Base-by-base conservation (phyloP, 371 early-diverging fungal genomes). In the Mortierella sp. region DNA sequence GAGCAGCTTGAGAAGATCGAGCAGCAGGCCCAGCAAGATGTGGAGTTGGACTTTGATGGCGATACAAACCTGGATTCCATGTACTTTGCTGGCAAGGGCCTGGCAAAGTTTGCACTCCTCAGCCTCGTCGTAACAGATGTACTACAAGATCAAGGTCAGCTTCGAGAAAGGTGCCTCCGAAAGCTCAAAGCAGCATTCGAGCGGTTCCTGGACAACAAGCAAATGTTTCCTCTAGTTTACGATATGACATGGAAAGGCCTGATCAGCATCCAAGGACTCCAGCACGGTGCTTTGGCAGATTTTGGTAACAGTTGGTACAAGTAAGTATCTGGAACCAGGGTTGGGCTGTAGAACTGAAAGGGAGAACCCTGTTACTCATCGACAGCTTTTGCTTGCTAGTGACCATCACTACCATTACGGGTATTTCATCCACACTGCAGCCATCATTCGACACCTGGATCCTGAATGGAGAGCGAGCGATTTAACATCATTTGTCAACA, bases 391-490 rank as follows among this genome's bases (percentile, higher is more conserved):
- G 5, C 19, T 25, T 45, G 2, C n/a, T 55, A 88, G 80, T 66
- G 94, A 93, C 63, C 94, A 92, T 67, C 92, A 93, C 68, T 92
- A 89, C 82, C 94, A 93, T 65, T 90, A 92, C 53, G 94, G 94
- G 0, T 92, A 93, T 66, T 85, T 85, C 51, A 52, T 85, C 43
- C 85, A 87, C 55, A 76, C 88, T 55, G 87, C 88, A 13, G 91
- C 93, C 3, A 78, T 91, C 17, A 78, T 92, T 50, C 88, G 85
- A 47, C 80, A 88, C 55, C 58, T 89, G 60, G 89, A 91, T 65
- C 84, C 87, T 7, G 54, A 13, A 12, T 87, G 88, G 83, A 63
- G 60, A 43, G 25, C 83, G 55, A 79, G 72, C 52, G 81, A 27
- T 71, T 73, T 62, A 1, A 17, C 37, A 12, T 16, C 50, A 9